Evolutionary conservation across 371 early-diverging fungal genomes (phyloP), one percentile per base, ranked within the genome.

Genomic region (Saksenaea vasiformis): DNA sequence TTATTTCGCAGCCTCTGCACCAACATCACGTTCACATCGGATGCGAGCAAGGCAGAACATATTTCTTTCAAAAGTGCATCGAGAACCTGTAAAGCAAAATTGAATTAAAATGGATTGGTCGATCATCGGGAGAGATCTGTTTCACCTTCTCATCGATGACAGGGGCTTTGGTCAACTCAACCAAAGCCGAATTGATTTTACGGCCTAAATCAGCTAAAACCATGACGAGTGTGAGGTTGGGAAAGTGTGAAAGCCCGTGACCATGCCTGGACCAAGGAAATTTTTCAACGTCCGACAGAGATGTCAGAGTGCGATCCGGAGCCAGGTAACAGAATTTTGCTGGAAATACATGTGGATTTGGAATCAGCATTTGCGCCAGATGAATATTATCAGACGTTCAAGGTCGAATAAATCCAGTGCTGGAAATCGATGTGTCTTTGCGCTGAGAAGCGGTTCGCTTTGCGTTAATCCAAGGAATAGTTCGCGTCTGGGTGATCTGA

Each of bases 1-100:
- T 98, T 95, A 39, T 84, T 85, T 61, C 97, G 90, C 43, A 99
- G 83, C 56, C 86, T 73, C 60, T 88, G 85, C 15, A 99, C 99
- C 41, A 96, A 88, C 60, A 79, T 82, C 28, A 97, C 95, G 78
- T 96, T 98, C 64, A 99, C 98, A 80, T 99, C 99, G 34, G 98
- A 85, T 62, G 92, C 90, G 47, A 98, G 83, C 47, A 98, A 87
- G 4, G 98, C 98, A 15, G 85, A 80, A 82, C 93, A 93, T 37
- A 98, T 89, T 58, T 96, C 97, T 67, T 90, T 91, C 24, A 98
- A 78, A 62, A 98, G 76, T 3, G 83, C 87, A 78, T 95, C 95
- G 31, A 98, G 74, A n/a, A 91, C 93, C 87, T 89, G 47, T 51
- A 10, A 47, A 8, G 10, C 5, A 56, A 27, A 14, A 56, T 31